Conservation (phyloP, 176 grass and related monocot species). For the Carex littledalei region DNA sequence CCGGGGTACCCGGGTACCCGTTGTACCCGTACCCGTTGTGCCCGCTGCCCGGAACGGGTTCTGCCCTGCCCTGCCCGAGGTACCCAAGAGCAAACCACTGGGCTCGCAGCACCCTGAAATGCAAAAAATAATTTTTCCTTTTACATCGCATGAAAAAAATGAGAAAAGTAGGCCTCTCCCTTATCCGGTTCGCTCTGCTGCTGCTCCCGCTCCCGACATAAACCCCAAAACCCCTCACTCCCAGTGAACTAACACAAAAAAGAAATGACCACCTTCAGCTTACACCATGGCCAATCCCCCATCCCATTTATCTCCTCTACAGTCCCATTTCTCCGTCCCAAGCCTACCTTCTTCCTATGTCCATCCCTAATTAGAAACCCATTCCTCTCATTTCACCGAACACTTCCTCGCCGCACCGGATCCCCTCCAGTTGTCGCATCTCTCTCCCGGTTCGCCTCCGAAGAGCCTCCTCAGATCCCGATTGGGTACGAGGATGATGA, state of each 20-base stretch:
- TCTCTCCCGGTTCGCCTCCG: slow-evolving; percentile 37
- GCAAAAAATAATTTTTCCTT: too few species aligned
- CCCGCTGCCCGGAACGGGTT: too few species aligned
- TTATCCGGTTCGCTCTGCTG: slow-evolving; percentile 12
- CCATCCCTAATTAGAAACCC: not conserved
- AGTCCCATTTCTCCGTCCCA: not conserved
- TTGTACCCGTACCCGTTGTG: too few species aligned
- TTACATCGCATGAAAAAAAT: too few species aligned
- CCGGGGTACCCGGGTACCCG: too few species aligned
- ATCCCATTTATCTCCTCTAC: not conserved
- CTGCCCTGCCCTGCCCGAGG: too few species aligned
- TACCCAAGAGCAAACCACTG: too few species aligned
- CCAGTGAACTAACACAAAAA: not conserved
- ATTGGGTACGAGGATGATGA: slow-evolving; percentile 38
- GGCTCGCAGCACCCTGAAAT: too few species aligned
- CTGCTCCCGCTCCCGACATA: slow-evolving; percentile 28
- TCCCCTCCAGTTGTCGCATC: not conserved
- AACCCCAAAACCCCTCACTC: slow-evolving; percentile 15
- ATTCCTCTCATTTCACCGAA: not conserved
- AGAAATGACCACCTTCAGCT: not conserved
- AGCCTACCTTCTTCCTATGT: not conserved
- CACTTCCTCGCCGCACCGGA: not conserved
- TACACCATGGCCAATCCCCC: not conserved
- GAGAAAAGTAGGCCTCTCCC: slow-evolving; percentile 45
- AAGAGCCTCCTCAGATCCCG: slow-evolving; percentile 29